Base-by-base conservation (phyloP, 352 stramenopile species). In the Pythium folliculosum region DNA sequence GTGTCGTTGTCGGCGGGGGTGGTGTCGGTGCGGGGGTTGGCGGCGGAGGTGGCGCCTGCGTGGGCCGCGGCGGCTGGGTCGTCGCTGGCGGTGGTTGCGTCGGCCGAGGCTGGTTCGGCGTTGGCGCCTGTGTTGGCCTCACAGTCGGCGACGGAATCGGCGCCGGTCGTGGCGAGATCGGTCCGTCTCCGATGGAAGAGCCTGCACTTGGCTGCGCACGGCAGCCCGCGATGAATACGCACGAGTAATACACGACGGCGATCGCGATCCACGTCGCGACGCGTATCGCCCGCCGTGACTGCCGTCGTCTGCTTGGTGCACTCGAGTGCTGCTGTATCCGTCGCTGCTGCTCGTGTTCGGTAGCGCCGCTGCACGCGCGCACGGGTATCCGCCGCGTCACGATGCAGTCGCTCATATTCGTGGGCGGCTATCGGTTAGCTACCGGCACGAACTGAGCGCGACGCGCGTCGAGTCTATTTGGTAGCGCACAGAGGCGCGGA, bases 311-410 rank as follows among this genome's bases (percentile, higher is more conserved):
- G 8, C 27, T 40, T 27, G 16, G 5, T 25, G 14, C 17, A 12
- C n/a, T n/a, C 8, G 3, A 25, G 21, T 21, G 25, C 25, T 55
- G 13, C 25, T 55, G 49, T 60, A 50, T 23, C 45, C 40, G 56
- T 35, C 27, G 30, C 13, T 7, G 35, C 12, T 40, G 16, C 17
- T 22, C 6, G 38, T 43, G 27, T 22, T 30, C 13, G 13, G 4
- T 14, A 25, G 16, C 43, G 40, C n/a, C 12, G 23, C 7, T 40
- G 10, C 44, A 22, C 17, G 40, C 43, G 56, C 56, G 56, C 56
- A 63, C 56, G 27, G n/a, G 44, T 63, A 63, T 63, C 56, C 56
- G 43, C 3, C 56, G 40, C 44, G 56, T 16, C 44, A 44, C 56
- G 27, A 63, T 37, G 25, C 27, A 50, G 10, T 63, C n/a, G 56